phyloP scores from a whole-genome alignment of 192 early-diverging fungal species.

The Podila horticola region DNA sequence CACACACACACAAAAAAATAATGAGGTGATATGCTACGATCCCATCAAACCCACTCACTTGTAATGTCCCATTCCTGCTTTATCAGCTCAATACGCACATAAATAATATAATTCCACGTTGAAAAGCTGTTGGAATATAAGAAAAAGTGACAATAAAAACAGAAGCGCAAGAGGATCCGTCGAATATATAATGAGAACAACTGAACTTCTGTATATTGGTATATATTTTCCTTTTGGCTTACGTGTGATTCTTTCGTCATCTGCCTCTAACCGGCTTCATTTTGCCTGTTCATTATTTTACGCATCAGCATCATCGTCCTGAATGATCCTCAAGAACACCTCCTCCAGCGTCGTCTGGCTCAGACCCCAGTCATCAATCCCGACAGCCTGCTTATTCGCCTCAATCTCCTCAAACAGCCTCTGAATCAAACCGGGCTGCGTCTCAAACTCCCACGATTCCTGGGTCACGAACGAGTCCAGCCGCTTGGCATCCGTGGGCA shows the following conservation, averaged over 20 bases:
- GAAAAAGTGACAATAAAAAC: too few relatives aligned
- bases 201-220: too few relatives aligned
- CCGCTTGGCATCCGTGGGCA: constrained; percentile 59
- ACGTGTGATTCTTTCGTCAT: background rate
- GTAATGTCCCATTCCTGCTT: too few relatives aligned
- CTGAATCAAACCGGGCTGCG: constrained; percentile 57
- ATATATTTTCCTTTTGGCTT: too few relatives aligned
- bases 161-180: too few relatives aligned
- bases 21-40: too few relatives aligned
- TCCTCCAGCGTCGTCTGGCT: constrained; percentile 76
- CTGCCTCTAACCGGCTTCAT: background rate
- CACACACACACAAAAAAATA: too few relatives aligned
- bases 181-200: too few relatives aligned
- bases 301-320: constrained; percentile 58
- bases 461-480: constrained; percentile 64
- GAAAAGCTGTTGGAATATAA: too few relatives aligned
- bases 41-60: too few relatives aligned
- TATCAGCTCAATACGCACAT: too few relatives aligned
- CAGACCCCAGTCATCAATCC: constrained; percentile 80
- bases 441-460: constrained; percentile 74
- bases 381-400: constrained; percentile 58
- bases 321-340: constrained; percentile 73
- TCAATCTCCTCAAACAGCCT: constrained; percentile 71
- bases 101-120: too few relatives aligned
- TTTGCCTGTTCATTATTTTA: background rate